Conservation (phyloP, 768 basidiomycete genomes). For the Suillus subalutaceus region DNA sequence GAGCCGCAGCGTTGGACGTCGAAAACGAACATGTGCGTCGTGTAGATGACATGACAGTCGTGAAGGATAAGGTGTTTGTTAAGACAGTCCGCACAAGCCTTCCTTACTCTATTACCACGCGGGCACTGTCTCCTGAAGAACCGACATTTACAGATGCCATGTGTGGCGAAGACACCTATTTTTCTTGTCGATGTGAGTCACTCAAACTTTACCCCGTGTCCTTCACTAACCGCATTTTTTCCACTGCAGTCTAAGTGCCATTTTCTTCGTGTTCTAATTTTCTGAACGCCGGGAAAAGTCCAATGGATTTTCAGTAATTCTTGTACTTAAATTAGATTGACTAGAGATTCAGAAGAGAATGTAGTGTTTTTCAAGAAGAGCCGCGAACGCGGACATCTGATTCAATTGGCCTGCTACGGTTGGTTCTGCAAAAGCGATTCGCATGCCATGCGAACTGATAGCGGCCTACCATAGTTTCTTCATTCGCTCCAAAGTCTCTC, state of each 20-base stretch:
- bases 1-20: background rate
- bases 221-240: background rate
- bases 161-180: slow-evolving; percentile 59
- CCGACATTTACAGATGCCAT: slow-evolving; percentile 38
- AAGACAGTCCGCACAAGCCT: slow-evolving; percentile 45
- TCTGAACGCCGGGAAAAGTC: slow-evolving; percentile 14
- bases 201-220: background rate
- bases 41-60: slow-evolving; percentile 28
- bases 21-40: slow-evolving; percentile 12
- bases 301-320: no score
- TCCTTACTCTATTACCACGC: slow-evolving; percentile 45
- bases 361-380: no score
- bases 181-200: slow-evolving; percentile 49
- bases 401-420: no score
- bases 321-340: no score
- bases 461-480: no score
- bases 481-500: no score
- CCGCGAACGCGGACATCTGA: no score
- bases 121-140: slow-evolving; percentile 19
- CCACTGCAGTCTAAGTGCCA: slow-evolving; percentile 22
- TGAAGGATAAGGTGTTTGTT: slow-evolving; percentile 39
- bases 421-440: no score
- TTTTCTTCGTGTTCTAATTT: slow-evolving; percentile 31
- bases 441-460: no score
- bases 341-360: no score